phyloP scores from a whole-genome alignment of 2,329 filamentous ascomycete genomes.

The Berkeleyomyces rouxiae region DNA sequence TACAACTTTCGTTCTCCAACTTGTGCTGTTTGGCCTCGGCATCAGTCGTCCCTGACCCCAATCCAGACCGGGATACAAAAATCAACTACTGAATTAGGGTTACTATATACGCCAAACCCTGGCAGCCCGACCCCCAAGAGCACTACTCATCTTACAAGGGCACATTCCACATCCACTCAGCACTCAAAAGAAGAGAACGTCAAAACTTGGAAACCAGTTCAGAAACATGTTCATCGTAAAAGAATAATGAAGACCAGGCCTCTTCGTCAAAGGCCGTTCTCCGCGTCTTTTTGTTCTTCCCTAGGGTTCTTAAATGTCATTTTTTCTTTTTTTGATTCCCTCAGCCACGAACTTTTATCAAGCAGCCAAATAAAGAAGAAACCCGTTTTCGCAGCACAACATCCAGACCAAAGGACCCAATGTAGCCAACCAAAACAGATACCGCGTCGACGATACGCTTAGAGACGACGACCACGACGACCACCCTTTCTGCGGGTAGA shows the following conservation, averaged over 20 bases:
- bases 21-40: background rate
- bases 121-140: too few species aligned
- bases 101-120: background rate
- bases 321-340: conserved; percentile 15
- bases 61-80: background rate
- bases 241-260: conserved; percentile 15
- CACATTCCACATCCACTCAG: too few species aligned
- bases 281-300: conserved; percentile 15
- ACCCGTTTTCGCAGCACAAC: conserved; percentile 14
- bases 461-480: conserved; percentile 99
- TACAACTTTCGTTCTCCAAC: background rate
- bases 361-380: conserved; percentile 15
- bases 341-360: conserved; percentile 13
- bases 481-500: conserved; percentile 99
- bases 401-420: conserved; percentile 10
- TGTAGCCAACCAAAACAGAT: conserved; percentile 14
- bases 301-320: conserved; percentile 13
- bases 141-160: too few species aligned
- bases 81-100: background rate
- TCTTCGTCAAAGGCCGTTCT: conserved; percentile 11
- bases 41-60: background rate
- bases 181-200: background rate
- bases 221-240: conserved; percentile 15
- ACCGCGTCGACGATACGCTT: conserved; percentile 25
- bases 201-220: conserved; percentile 13